Base-by-base conservation (phyloP, 2,329 filamentous ascomycete species). In the Claviceps cyperi region DNA sequence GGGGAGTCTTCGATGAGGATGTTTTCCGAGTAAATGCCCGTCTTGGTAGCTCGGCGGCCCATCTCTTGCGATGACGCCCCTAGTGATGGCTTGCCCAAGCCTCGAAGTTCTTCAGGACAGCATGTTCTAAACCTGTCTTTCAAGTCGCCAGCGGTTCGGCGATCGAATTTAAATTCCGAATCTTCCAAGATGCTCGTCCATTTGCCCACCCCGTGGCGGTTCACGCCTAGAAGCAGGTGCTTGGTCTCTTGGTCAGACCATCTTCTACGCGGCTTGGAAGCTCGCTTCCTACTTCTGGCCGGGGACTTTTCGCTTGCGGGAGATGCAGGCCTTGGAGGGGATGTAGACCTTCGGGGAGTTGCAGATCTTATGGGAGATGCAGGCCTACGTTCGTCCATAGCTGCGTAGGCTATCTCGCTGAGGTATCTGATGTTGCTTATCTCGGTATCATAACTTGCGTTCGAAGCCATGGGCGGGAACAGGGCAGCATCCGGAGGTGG, bases 91-190 rank as follows among this genome's bases (percentile, higher is more conserved):
- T 62, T 64, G 53, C 62, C 69, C 11, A 67, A 69, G 22, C 65
- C 66, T 46, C 76, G 72, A 38, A 83, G 68, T 60, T 83, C 80
- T 36, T 73, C 72, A 0, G 80, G 80, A 53, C 79, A 83, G 59
- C 79, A 83, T 3, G 80, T 83, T 47, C 80, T 72, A 58, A 83
- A 83, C 13, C 80, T 71, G 60, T 83, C 80, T 60, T 83, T 83
- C 47, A 83, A 61, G 57, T 83, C 80, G 8, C 77, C 77, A 4
- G 78, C 77, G 1, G 75, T 77, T 52, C 80, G 73, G 15, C 71
- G 72, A 56, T 81, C 78, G 64, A 83, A 83, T 11, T 62, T 69
- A 58, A 80, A 83, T 41, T 73, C 73, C 0, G 72, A 63, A 53
- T 83, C 80, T 47, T 80, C 77, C 22, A 83, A 64, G 35, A 83